A percentile compares a stretch with the other conserved stretches of the same genome.
Conservation (phyloP, 164 flowering plant genomes). For the Malania oleifera region DNA sequence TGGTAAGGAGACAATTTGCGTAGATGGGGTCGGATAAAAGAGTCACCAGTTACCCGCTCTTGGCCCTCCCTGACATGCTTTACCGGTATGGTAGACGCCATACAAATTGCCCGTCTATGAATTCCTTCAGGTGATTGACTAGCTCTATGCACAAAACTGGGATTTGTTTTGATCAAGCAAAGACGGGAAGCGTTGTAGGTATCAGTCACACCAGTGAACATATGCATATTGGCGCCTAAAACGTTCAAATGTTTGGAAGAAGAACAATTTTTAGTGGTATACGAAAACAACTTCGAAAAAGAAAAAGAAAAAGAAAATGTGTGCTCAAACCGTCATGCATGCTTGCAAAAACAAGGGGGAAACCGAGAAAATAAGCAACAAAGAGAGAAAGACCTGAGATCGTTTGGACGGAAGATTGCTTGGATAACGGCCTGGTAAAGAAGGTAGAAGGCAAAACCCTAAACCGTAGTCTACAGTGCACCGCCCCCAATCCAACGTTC, state of each 20-base stretch:
- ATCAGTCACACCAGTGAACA: slow-evolving; percentile 41
- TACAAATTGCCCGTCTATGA: slow-evolving; percentile 23
- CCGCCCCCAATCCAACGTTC: too few species aligned
- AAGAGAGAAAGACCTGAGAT: too few species aligned
- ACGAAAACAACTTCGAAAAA: not conserved
- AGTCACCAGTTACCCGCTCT: slow-evolving; percentile 51
- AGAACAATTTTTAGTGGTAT: too few species aligned
- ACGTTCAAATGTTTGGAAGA: not conserved
- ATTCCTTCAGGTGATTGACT: slow-evolving; percentile 24
- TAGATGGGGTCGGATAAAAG: slow-evolving; percentile 82
- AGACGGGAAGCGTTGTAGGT: slow-evolving; percentile 23
- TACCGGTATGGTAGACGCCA: slow-evolving; percentile 44
- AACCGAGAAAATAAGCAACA: too few species aligned
- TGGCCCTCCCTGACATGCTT: slow-evolving; percentile 24
- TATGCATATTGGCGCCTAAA: slow-evolving; percentile 16
- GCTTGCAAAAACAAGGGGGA: too few species aligned
- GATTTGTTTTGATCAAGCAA: slow-evolving; percentile 16
- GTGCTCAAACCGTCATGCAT: slow-evolving; percentile 15
- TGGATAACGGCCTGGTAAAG: too few species aligned
- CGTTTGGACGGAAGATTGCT: too few species aligned
- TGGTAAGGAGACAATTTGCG: slow-evolving; percentile 83
- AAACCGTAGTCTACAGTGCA: too few species aligned
- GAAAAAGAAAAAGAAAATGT: slow-evolving; percentile 8
- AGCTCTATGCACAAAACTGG: slow-evolving; percentile 10
- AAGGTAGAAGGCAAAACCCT: too few species aligned